Base-by-base conservation (phyloP, 2,329 filamentous ascomycete genomes). In the Phyllosticta citriasiana region DNA sequence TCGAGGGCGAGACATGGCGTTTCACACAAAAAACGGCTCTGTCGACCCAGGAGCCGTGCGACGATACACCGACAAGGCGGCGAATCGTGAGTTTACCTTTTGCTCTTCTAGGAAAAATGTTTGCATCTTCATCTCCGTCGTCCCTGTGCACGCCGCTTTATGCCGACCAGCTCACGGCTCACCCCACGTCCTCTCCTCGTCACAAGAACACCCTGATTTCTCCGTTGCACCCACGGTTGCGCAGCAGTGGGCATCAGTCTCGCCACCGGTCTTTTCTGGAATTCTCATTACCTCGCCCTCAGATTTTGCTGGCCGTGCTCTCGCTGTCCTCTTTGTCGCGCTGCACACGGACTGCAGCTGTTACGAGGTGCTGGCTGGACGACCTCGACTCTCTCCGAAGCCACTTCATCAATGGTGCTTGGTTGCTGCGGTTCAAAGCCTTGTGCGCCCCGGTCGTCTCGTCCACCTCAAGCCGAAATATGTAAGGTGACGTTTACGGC, bases 231-330 rank as follows among this genome's bases (percentile, higher is more conserved):
- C n/a, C 40, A 16, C 40, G 40, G 14, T 47, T 47, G 40, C 40
- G n/a, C 40, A 40, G 35, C 35, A 40, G 35, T 16, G 35, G 35
- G 35, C 8, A 40, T 12, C 35, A 19, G 16, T n/a, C 40, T 55
- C 51, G 30, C 27, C n/a, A 54, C 54, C 51, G 60, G 60, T 35
- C 52, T 35, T 56, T 61, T 62, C 55, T 62, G 56, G 60, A 62
- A 62, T 40, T 60, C 53, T 61, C 57, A 55, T 24, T 53, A 62
- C 54, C 25, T 57, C 53, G 57, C 53, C 55, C 16, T 40, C 59
- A 61, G 60, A 62, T 33, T 58, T 58, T 62, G 60, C 60, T 51
- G 47, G 55, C 60, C 60, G 60, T 62, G 60, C 60, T 10, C 26
- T 12, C 9, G 24, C 14, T n/a, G 16, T 40, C 10, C 7, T 5